These are phyloP conservation scores for Ceratobasidium sp. DNA, from an alignment of 1,284 basidiomycete species.

Conservation along the genomic window DNA sequence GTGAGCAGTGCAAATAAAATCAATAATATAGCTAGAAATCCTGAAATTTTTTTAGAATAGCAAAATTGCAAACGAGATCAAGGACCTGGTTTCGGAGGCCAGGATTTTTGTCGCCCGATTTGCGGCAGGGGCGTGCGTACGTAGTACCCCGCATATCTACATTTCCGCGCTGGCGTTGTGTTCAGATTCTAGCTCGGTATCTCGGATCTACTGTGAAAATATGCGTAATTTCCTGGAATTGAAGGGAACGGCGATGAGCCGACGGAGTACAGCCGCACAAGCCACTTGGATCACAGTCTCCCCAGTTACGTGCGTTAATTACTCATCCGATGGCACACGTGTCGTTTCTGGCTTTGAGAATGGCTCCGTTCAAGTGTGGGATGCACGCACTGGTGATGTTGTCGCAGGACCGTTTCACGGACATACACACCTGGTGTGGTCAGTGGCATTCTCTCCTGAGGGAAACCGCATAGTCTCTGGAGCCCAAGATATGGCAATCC, in stretches of 20 bases:
- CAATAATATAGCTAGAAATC: too few relatives aligned
- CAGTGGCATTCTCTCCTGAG: not conserved
- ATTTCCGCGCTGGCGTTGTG: constrained; percentile 17
- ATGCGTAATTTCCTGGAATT: not conserved
- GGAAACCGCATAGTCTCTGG: constrained; percentile 2
- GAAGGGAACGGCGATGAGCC: not conserved
- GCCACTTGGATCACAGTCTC: not conserved
- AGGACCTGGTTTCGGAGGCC: not conserved
- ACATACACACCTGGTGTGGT: not conserved
- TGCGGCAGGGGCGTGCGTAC: too few relatives aligned
- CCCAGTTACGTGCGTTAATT: not conserved
- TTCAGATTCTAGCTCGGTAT: not conserved
- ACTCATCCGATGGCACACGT: constrained; percentile 1
- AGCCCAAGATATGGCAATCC: not conserved
- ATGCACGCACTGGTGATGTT: not conserved
- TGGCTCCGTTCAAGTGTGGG: not conserved
- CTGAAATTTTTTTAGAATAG: too few relatives aligned
- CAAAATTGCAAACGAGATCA: not conserved
- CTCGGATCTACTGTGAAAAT: too few relatives aligned
- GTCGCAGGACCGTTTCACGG: not conserved
- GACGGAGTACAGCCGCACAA: not conserved
- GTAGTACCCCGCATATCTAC: constrained; percentile 18
- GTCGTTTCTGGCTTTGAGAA: not conserved
- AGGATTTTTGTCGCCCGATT: not conserved
- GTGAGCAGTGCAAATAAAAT: not conserved